Conservation (phyloP, 2,329 filamentous ascomycete species). For the Zelopaecilomyces penicillatus region DNA sequence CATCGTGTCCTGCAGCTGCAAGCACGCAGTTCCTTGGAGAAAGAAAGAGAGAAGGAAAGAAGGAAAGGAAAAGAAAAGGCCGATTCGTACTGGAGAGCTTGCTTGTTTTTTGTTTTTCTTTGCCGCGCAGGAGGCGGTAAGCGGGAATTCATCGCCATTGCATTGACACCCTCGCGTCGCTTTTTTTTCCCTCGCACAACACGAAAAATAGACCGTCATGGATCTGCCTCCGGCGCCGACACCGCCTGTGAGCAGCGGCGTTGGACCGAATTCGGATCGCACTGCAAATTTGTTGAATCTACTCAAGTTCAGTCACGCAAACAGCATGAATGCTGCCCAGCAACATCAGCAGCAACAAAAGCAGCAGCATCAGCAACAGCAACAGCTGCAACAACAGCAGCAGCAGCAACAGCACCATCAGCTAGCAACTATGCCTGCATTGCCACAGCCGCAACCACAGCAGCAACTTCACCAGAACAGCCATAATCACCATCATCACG, state of each 20-base stretch:
- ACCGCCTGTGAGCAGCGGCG: conserved; percentile 33
- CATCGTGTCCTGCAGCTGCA: no score
- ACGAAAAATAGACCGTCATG: conserved; percentile 15
- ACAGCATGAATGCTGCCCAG: conserved; percentile 12
- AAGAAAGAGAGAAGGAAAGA: no score
- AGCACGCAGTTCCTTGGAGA: no score
- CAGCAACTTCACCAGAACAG: background rate
- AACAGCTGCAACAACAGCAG: conserved; percentile 14
- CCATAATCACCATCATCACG: no score
- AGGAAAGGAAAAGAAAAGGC: no score
- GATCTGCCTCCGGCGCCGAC: conserved; percentile 45
- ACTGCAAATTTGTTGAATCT: conserved; percentile 51
- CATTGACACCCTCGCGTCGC: conserved; percentile 6
- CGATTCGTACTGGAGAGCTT: background rate
- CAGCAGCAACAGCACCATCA: conserved; percentile 16
- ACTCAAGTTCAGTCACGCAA: conserved; percentile 48
- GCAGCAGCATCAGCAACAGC: conserved; percentile 18
- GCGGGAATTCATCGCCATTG: conserved; percentile 2
- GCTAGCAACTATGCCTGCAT: no score
- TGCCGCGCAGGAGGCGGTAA: background rate
- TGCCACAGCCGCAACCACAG: conserved; percentile 12
- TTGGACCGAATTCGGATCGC: conserved; percentile 35
- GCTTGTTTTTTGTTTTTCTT: background rate
- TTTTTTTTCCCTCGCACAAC: conserved; percentile 4
- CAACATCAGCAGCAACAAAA: conserved; percentile 14